Conservation (phyloP, 305 asterid genomes). For the Fraxinus sp. region DNA sequence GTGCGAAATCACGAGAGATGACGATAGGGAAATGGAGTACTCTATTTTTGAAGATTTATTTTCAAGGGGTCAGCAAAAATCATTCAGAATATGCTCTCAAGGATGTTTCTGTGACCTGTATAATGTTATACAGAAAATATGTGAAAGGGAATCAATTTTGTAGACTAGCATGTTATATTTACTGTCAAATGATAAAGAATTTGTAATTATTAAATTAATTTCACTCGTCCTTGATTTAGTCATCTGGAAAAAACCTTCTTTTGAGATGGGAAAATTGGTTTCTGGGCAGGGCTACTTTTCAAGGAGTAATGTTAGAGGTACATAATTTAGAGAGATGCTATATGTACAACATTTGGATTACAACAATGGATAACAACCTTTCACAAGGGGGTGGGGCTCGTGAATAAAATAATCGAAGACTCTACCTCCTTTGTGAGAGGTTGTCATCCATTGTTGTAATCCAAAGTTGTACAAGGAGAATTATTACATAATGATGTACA, state of each 20-base stretch:
- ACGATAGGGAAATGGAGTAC: slow-evolving; percentile 3
- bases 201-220: neutral
- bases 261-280: neutral
- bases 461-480: no score
- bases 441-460: no score
- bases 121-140: slow-evolving; percentile 13
- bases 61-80: neutral
- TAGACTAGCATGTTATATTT: slow-evolving; percentile 13
- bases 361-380: no score
- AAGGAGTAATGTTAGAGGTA: no score
- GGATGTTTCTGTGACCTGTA: neutral
- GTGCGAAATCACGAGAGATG: neutral
- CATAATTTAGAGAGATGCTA: no score
- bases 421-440: no score
- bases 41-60: neutral
- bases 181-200: neutral
- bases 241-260: neutral
- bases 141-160: slow-evolving; percentile 28
- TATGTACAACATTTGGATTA: no score
- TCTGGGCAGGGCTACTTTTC: neutral
- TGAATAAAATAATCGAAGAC: no score
- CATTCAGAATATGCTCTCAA: neutral
- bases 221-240: neutral
- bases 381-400: no score
- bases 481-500: no score